phyloP scores from a whole-genome alignment of 352 stramenopile species.

The Peronospora destructor region DNA sequence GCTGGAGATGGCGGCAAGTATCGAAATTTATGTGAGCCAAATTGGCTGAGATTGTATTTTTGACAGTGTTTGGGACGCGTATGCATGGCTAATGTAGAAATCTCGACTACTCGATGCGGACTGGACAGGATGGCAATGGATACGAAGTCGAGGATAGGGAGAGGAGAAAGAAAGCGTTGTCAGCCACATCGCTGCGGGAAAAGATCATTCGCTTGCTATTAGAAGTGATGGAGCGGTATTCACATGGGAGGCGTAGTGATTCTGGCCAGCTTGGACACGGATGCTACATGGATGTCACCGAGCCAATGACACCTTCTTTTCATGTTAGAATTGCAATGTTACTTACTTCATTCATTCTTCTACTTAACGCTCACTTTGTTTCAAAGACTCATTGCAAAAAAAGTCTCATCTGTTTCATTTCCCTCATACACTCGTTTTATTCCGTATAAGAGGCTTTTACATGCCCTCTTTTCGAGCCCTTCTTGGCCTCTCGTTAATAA shows the following conservation, averaged over 20 bases:
- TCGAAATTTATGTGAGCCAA: neutral
- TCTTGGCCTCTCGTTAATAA: too few species aligned
- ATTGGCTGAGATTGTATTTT: too few species aligned
- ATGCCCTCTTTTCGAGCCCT: too few species aligned
- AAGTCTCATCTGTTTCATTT: too few species aligned
- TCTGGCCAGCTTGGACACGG: slow-evolving; percentile 61
- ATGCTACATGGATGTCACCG: slow-evolving; percentile 47
- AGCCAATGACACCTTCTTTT: too few species aligned
- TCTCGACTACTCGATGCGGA: slow-evolving; percentile 29
- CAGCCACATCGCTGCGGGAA: slow-evolving; percentile 51
- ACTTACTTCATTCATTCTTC: too few species aligned
- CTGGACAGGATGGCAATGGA: slow-evolving; percentile 42
- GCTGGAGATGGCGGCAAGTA: slow-evolving; percentile 39
- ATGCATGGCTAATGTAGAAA: slow-evolving; percentile 29
- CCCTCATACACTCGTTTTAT: too few species aligned
- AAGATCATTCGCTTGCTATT: slow-evolving; percentile 59
- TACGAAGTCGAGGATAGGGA: slow-evolving; percentile 18
- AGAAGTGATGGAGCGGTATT: slow-evolving; percentile 51
- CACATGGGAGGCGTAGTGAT: slow-evolving; percentile 62
- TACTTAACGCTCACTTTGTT: too few species aligned
- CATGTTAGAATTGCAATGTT: too few species aligned
- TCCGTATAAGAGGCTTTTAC: too few species aligned
- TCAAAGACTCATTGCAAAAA: too few species aligned
- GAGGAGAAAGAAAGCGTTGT: slow-evolving; percentile 27
- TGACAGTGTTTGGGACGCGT: slow-evolving; percentile 3